Percentiles rank a stretch among this genome's conserved stretches.
These are phyloP conservation scores for Penicillium sclerotigenum DNA, from an alignment of 2,329 filamentous ascomycete species.

Conservation along the genomic window DNA sequence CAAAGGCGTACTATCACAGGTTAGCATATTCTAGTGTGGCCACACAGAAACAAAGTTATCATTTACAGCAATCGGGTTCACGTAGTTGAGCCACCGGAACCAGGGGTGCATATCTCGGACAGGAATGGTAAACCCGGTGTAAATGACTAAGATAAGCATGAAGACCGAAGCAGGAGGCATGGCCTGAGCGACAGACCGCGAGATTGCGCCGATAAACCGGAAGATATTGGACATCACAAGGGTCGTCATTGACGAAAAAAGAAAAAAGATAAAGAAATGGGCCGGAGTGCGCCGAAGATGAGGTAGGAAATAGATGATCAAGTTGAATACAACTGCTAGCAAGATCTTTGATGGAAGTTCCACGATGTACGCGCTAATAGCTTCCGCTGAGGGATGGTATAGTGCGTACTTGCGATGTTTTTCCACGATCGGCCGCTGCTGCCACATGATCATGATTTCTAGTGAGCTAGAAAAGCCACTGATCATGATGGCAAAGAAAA, in stretches of 20 bases:
- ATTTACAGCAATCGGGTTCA: conserved; percentile 65
- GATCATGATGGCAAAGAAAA: conserved; percentile 83
- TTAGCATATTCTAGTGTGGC: not conserved
- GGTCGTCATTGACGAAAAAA: conserved; percentile 70
- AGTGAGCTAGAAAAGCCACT: conserved; percentile 76
- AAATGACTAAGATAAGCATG: conserved; percentile 46
- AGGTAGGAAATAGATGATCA: conserved; percentile 82
- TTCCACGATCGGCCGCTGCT: conserved; percentile 86
- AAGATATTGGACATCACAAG: conserved; percentile 84
- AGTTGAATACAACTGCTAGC: conserved; percentile 71
- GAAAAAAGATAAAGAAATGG: conserved; percentile 79
- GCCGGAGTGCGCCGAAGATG: conserved; percentile 71
- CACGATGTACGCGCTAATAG: conserved; percentile 76
- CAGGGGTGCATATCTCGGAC: conserved; percentile 68
- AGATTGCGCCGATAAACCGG: conserved; percentile 71
- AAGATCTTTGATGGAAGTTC: conserved; percentile 77
- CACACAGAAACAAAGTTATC: not conserved
- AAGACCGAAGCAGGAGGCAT: conserved; percentile 55
- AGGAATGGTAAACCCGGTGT: conserved; percentile 48
- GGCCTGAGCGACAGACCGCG: conserved; percentile 61
- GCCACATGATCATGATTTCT: conserved; percentile 80
- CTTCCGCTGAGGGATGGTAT: conserved; percentile 89
- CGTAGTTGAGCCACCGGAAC: conserved; percentile 79
- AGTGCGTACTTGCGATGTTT: conserved; percentile 83
- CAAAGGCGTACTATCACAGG: conserved; percentile 63